These are phyloP conservation scores for Melanomma pulvis-pyrius DNA, from an alignment of 495 filamentous ascomycete species.

Conservation along the genomic window DNA sequence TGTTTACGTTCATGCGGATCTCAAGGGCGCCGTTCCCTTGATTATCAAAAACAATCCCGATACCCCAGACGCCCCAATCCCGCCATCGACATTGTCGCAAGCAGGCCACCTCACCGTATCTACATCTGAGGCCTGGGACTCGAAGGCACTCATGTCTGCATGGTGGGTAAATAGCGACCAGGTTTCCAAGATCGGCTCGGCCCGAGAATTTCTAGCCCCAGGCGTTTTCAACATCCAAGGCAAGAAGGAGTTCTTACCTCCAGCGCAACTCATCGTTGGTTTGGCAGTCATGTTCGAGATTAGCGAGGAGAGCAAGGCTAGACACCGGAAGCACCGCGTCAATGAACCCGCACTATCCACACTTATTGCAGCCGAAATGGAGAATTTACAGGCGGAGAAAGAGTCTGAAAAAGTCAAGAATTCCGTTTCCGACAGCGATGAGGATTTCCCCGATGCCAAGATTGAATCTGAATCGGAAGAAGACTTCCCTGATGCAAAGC, in stretches of 20 bases:
- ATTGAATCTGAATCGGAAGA: constrained; percentile 44
- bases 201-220: constrained; percentile 75
- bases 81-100: constrained; percentile 87
- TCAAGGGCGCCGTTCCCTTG: constrained; percentile 78
- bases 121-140: constrained; percentile 89
- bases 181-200: constrained; percentile 76
- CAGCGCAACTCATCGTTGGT: constrained; percentile 83
- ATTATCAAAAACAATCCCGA: constrained; percentile 82
- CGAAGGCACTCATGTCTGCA: constrained; percentile 89
- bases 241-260: constrained; percentile 87
- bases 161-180: constrained; percentile 92
- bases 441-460: constrained; percentile 48
- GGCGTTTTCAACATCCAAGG: constrained; percentile 81
- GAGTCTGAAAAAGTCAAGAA: constrained; percentile 26
- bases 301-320: constrained; percentile 81
- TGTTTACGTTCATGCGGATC: constrained; percentile 86
- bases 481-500: constrained; percentile 44
- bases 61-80: constrained; percentile 78
- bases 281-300: constrained; percentile 86
- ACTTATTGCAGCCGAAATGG: constrained; percentile 2
- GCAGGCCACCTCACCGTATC: constrained; percentile 82
- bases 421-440: constrained; percentile 38
- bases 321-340: constrained; percentile 74
- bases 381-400: constrained; percentile 12
- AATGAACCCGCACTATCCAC: constrained; percentile 47